Percentiles rank a stretch among this genome's conserved stretches.
These are phyloP conservation scores for Silybum marianum DNA, from an alignment of 129 eudicot species.

Conservation along the genomic window DNA sequence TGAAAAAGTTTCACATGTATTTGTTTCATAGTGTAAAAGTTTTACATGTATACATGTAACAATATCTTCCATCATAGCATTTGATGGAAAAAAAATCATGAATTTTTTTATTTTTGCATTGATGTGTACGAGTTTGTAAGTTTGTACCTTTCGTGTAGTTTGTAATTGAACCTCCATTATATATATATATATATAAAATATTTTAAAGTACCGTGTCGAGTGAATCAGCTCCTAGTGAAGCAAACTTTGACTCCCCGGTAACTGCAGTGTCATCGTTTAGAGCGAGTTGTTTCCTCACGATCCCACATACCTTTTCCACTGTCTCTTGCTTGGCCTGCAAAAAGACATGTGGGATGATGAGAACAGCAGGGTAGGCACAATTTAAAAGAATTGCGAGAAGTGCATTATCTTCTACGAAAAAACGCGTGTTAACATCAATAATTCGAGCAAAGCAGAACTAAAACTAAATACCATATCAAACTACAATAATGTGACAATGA, in stretches of 20 bases:
- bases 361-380: neutral
- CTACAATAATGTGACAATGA: neutral
- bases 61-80: no score
- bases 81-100: no score
- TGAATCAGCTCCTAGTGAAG: slow-evolving; percentile 93
- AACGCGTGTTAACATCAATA: neutral
- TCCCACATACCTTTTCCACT: slow-evolving; percentile 63
- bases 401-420: neutral
- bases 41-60: no score
- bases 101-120: no score
- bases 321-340: slow-evolving; percentile 91
- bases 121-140: no score
- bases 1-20: no score
- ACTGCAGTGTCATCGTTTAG: slow-evolving; percentile 54
- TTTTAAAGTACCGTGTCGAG: slow-evolving; percentile 78
- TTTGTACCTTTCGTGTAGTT: no score
- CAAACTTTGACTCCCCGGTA: slow-evolving; percentile 67
- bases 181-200: neutral
- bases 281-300: slow-evolving; percentile 90
- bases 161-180: no score
- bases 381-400: neutral
- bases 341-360: neutral
- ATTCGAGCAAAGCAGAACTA: neutral
- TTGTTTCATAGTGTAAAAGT: no score
- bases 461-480: neutral